Conservation (phyloP, 352 stramenopile genomes). For the Phytophthora palmivora region DNA sequence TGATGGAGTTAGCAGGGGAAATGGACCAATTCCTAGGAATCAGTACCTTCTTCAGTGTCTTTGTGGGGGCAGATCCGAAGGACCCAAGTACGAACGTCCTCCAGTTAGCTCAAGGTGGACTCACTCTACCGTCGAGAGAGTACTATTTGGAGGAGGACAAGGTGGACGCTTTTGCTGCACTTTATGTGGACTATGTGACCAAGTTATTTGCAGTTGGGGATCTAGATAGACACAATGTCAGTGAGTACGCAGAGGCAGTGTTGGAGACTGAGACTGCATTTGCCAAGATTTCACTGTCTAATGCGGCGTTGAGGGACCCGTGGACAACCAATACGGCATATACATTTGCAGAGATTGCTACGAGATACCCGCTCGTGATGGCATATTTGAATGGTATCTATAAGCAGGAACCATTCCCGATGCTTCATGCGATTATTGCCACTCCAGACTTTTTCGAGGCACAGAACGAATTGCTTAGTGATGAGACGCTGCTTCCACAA, state of each 20-base stretch:
- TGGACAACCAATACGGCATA: conserved; percentile 90
- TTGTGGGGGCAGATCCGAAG: conserved; percentile 49
- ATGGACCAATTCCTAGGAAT: conserved; percentile 54
- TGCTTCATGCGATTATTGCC: conserved; percentile 48
- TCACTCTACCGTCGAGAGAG: conserved; percentile 71
- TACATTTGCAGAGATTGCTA: conserved; percentile 64
- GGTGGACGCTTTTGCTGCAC: conserved; percentile 39
- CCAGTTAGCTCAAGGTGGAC: conserved; percentile 55
- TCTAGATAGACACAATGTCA: conserved; percentile 50
- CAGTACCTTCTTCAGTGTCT: conserved; percentile 60
- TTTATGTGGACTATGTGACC: conserved; percentile 59
- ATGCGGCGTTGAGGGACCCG: conserved; percentile 86
- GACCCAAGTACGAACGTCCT: conserved; percentile 59
- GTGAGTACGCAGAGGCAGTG: conserved; percentile 46
- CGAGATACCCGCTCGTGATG: conserved; percentile 56
- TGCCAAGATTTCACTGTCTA: conserved; percentile 86
- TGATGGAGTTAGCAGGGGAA: conserved; percentile 55
- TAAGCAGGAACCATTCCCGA: conserved; percentile 45
- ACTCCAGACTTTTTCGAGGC: conserved; percentile 61
- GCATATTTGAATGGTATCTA: conserved; percentile 61
- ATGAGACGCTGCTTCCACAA: conserved; percentile 40
- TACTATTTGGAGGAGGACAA: conserved; percentile 64
- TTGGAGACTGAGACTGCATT: conserved; percentile 78
- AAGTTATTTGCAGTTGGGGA: conserved; percentile 52
- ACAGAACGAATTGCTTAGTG: conserved; percentile 52